Evolutionary conservation across 371 early-diverging fungal species (phyloP).

Genomic region (Choanephora cucurbitarum): DNA sequence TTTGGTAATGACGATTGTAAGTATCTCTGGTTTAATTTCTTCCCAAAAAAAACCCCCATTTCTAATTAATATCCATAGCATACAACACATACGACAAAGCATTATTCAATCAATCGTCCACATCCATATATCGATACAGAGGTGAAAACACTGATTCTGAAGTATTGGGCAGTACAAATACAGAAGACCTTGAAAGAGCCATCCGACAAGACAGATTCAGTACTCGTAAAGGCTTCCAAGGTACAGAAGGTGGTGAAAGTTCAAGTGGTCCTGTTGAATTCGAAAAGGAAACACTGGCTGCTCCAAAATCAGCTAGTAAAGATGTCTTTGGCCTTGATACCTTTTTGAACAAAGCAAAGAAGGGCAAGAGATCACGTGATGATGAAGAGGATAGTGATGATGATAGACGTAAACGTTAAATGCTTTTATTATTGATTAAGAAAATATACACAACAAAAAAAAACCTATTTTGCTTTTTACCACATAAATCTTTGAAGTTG

Average conservation of each 20-base stretch:
- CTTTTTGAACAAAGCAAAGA: slow-evolving; percentile 59
- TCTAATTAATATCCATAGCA: too few relatives aligned
- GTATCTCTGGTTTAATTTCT: too few relatives aligned
- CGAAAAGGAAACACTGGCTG: slow-evolving; percentile 68
- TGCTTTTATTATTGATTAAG: too few relatives aligned
- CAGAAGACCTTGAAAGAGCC: slow-evolving; percentile 72
- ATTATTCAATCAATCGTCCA: slow-evolving; percentile 74
- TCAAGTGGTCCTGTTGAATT: slow-evolving; percentile 91
- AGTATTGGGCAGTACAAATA: slow-evolving; percentile 65
- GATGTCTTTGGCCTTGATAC: slow-evolving; percentile 66
- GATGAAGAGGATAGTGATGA: slow-evolving; percentile 22
- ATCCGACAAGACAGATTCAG: slow-evolving; percentile 74
- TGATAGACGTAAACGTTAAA: slow-evolving; percentile 19
- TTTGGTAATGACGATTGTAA: slow-evolving; percentile 91
- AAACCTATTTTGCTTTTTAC: too few relatives aligned
- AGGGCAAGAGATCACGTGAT: slow-evolving; percentile 38
- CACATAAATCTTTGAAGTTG: slow-evolving; percentile 89
- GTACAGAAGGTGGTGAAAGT: slow-evolving; percentile 55
- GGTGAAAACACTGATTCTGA: slow-evolving; percentile 65
- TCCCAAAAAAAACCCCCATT: too few relatives aligned
- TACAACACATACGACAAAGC: slow-evolving; percentile 91
- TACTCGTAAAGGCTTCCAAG: slow-evolving; percentile 66
- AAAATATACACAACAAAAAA: too few relatives aligned
- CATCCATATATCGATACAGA: slow-evolving; percentile 83
- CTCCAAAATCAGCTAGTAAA: slow-evolving; percentile 31